phyloP scores from a whole-genome alignment of 306 rosid species.

The Ceratonia siliqua region DNA sequence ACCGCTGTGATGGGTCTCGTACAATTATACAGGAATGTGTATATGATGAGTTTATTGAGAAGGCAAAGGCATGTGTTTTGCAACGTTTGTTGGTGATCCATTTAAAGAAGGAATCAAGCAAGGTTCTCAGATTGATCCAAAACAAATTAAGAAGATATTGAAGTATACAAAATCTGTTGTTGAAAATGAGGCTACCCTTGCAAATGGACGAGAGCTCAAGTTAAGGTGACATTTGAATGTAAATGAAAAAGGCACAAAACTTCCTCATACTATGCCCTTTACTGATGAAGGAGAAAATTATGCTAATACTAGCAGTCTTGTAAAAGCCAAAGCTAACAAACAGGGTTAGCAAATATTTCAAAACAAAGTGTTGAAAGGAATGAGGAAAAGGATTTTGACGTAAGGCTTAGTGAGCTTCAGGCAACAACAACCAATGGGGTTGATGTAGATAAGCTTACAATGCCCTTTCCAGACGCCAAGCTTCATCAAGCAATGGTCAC shows the following conservation, averaged over 20 bases:
- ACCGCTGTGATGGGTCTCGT: slow-evolving; percentile 94
- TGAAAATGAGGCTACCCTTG: slow-evolving; percentile 78
- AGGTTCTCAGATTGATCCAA: slow-evolving; percentile 92
- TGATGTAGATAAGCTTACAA: slow-evolving; percentile 44
- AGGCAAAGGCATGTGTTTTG: slow-evolving; percentile 75
- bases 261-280: slow-evolving; percentile 34
- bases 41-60: slow-evolving; percentile 78
- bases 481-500: slow-evolving; percentile 35
- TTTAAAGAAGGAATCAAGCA: slow-evolving; percentile 79
- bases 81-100: slow-evolving; percentile 92
- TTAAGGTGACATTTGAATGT: no score
- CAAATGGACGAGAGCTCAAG: slow-evolving; percentile 89
- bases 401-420: slow-evolving; percentile 75
- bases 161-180: slow-evolving; percentile 66
- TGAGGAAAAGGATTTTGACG: slow-evolving; percentile 56
- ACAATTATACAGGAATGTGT: slow-evolving; percentile 83
- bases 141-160: slow-evolving; percentile 78
- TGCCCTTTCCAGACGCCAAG: slow-evolving; percentile 53
- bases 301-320: slow-evolving; percentile 16
- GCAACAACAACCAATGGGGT: slow-evolving; percentile 44
- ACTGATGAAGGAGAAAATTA: slow-evolving; percentile 31
- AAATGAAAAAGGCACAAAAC: no score
- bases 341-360: slow-evolving; percentile 33
- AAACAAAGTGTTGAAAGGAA: slow-evolving; percentile 35
- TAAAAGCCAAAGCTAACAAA: slow-evolving; percentile 24